These are phyloP conservation scores for Saccharomycopsis hybrid DNA, from an alignment of 1,139 yeast genomes.

Conservation along the genomic window DNA sequence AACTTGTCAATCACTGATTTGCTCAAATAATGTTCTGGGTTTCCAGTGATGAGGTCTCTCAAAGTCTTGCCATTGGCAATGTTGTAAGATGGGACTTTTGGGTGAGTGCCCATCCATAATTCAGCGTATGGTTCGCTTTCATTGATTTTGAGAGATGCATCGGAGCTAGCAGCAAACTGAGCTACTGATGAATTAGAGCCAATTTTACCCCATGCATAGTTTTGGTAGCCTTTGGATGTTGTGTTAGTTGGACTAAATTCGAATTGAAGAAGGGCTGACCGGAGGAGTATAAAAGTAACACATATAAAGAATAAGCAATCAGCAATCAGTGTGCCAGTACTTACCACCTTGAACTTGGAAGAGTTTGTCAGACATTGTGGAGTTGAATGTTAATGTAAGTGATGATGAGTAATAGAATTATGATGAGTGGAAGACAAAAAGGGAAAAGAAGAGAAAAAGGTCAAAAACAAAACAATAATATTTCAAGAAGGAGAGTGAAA, in stretches of 20 bases:
- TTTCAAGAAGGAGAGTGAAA: no score
- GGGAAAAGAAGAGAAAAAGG: no score
- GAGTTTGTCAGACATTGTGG: slow-evolving; percentile 14
- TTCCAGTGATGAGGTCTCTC: slow-evolving; percentile 53
- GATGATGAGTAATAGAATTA: no score
- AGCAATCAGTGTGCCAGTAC: slow-evolving; percentile 33
- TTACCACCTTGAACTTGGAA: slow-evolving; percentile 18
- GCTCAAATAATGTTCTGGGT: slow-evolving; percentile 60
- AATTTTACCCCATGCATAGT: slow-evolving; percentile 82
- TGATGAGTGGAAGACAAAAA: no score
- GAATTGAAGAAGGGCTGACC: not conserved
- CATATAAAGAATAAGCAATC: slow-evolving; percentile 36
- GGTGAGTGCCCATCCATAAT: slow-evolving; percentile 99
- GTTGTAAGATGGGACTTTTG: slow-evolving; percentile 76
- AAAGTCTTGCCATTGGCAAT: slow-evolving; percentile 48
- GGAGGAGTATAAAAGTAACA: no score
- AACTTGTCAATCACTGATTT: slow-evolving; percentile 54
- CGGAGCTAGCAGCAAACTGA: slow-evolving; percentile 67
- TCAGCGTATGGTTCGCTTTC: slow-evolving; percentile 80
- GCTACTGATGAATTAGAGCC: slow-evolving; percentile 88
- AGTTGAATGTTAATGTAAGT: not conserved
- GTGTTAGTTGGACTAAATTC: not conserved
- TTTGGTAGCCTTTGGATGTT: slow-evolving; percentile 44
- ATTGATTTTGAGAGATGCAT: slow-evolving; percentile 54
- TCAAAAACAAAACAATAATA: no score